Percentiles rank a stretch among this genome's conserved stretches.
Conservation (phyloP, 495 filamentous ascomycete genomes). For the Penicillium waksmanii region DNA sequence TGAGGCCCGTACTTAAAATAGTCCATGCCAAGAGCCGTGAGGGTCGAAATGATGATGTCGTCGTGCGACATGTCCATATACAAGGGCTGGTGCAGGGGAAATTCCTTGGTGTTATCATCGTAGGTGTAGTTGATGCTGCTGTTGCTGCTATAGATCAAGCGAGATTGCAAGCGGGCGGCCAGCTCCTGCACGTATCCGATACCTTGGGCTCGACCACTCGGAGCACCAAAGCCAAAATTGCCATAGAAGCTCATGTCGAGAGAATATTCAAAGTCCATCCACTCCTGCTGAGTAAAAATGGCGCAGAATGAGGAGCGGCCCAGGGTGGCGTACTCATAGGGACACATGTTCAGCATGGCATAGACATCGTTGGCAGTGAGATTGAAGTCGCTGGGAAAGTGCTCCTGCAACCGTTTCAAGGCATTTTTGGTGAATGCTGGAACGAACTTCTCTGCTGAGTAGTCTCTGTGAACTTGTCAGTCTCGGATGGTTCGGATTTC, state of each 20-base stretch:
- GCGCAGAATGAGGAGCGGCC: conserved; percentile 49
- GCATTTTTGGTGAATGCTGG: conserved; percentile 24
- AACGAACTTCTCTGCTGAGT: conserved; percentile 22
- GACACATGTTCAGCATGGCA: conserved; percentile 52
- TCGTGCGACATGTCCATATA: conserved; percentile 52
- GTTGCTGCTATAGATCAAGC: conserved; percentile 52
- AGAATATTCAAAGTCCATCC: conserved; percentile 58
- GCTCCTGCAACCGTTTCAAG: conserved; percentile 23
- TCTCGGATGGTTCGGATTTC: background rate
- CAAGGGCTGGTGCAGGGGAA: conserved; percentile 55
- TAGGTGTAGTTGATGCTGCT: conserved; percentile 65
- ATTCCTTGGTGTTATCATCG: conserved; percentile 47
- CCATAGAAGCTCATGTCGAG: conserved; percentile 64
- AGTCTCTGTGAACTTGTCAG: conserved; percentile 13
- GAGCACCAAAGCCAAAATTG: conserved; percentile 57
- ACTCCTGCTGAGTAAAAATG: conserved; percentile 61
- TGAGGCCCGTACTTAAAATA: conserved; percentile 55
- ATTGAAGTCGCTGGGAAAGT: conserved; percentile 44
- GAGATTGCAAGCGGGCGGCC: conserved; percentile 59
- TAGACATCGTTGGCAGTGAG: conserved; percentile 55
- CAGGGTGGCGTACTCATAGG: conserved; percentile 38
- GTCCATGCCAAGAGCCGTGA: conserved; percentile 53
- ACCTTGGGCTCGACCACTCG: conserved; percentile 63
- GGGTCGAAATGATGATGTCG: conserved; percentile 42
- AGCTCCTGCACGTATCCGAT: conserved; percentile 67